Conservation (phyloP, 2,329 filamentous ascomycete species). For the Corinectria fuckeliana region DNA sequence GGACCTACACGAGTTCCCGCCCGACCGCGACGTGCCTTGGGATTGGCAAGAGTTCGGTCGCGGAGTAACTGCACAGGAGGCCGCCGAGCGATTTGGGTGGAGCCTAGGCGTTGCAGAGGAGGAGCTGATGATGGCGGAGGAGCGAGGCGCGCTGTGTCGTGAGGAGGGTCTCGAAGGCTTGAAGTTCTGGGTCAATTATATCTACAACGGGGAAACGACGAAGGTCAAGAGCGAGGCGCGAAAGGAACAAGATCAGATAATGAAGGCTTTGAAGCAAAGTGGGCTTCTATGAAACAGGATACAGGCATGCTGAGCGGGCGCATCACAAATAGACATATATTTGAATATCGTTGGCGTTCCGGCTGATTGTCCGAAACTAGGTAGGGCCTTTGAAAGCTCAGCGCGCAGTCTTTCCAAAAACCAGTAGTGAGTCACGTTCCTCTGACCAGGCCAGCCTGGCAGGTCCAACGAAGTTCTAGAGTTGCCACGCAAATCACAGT, state of each 20-base stretch:
- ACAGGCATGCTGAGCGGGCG: not conserved
- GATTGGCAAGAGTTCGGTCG: constrained; percentile 80
- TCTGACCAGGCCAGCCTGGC: too few species aligned
- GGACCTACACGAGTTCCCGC: constrained; percentile 71
- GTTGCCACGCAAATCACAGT: not conserved
- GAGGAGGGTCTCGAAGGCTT: constrained; percentile 92
- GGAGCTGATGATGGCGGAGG: constrained; percentile 97
- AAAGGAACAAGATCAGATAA: constrained; percentile 50
- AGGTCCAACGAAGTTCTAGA: too few species aligned
- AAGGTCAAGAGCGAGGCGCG: constrained; percentile 37
- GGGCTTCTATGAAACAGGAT: constrained; percentile 40
- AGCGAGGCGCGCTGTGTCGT: constrained; percentile 83
- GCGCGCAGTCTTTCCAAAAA: too few species aligned
- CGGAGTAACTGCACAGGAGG: constrained; percentile 88
- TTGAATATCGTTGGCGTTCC: constrained; percentile 3
- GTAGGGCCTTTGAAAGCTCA: too few species aligned
- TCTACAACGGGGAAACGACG: constrained; percentile 53
- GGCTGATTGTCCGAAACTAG: too few species aligned
- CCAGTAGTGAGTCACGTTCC: too few species aligned
- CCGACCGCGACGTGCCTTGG: constrained; percentile 71
- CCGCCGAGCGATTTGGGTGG: constrained; percentile 91
- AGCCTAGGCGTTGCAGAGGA: constrained; percentile 95
- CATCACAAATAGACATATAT: constrained; percentile 14
- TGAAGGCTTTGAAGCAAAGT: constrained; percentile 51
- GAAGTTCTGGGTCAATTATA: constrained; percentile 89